Base-by-base conservation (phyloP, 1,139 yeast species). In the Saccharomyces pastorianus region DNA sequence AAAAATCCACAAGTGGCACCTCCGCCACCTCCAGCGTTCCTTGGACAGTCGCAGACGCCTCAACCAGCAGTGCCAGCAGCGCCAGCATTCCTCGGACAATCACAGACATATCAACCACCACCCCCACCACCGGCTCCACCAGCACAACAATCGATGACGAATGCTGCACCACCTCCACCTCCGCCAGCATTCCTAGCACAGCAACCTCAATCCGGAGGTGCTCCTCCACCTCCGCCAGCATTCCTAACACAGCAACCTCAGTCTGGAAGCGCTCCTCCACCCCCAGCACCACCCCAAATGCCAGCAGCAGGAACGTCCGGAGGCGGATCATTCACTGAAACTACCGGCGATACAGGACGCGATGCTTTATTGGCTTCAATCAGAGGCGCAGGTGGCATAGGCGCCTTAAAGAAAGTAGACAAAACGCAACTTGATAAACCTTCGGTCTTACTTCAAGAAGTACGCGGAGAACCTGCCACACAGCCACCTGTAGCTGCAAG, bases 341-440 rank as follows among this genome's bases (percentile, higher is more conserved):
- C 57, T 25, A 64, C 76, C 0, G 80, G 77, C 1, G 89, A 78
- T 59, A 73, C 76, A 0, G 83, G 83, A 0, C 77, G 96, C 63
- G 96, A 88, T 69, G 96, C 96, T 0, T 77, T 93, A 49, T 73
- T 93, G 56, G 89, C 96, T 0, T 88, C 97, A 0, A 93, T 91
- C 61, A 78, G 96, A 64, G 81, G 85, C 34, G 84, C 96, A 0
- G 85, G 85, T n/a, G 88, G 90, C 52, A 52, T 90, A 11, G 84
- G 84, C 0, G 67, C 81, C 3, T 77, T 91, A 59, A 82, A 77
- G 59, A 88, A 85, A 68, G 85, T 86, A 4, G 97, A 93, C 69
- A 91, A 90, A 70, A 72, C 89, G 0, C 91, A 86, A 62, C 73
- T 90, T 50, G 97, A 91, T 46, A 79, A 76, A 59, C 96, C 96